phyloP scores from a whole-genome alignment of 1,139 yeast species.

The Scheffersomyces insectosa region DNA sequence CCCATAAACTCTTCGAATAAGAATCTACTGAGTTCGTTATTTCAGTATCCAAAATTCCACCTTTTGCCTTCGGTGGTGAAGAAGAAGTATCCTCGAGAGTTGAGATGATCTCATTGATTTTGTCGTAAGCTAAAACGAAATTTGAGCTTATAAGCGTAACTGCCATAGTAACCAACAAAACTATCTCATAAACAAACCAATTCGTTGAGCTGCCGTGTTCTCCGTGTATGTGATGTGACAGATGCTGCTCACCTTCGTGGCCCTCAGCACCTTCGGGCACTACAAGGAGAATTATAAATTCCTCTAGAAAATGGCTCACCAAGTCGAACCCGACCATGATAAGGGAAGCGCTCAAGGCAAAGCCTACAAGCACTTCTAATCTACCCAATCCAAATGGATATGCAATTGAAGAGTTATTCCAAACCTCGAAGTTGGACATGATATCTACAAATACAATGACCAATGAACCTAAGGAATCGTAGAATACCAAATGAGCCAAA shows the following conservation, averaged over 20 bases:
- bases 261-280: constrained; percentile 34
- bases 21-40: background rate
- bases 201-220: constrained; percentile 37
- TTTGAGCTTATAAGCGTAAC: constrained; percentile 40
- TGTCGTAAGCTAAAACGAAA: constrained; percentile 35
- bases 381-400: constrained; percentile 93
- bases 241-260: constrained; percentile 28
- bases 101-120: constrained; percentile 35
- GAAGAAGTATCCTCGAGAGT: constrained; percentile 11
- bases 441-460: constrained; percentile 72
- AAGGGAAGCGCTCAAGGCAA: constrained; percentile 81
- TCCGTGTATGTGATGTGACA: constrained; percentile 56
- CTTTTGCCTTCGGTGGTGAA: background rate
- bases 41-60: constrained; percentile 1
- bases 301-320: constrained; percentile 81
- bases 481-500: constrained; percentile 81
- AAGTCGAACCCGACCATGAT: constrained; percentile 91
- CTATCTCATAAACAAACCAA: constrained; percentile 32
- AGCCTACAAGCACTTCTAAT: constrained; percentile 82
- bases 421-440: constrained; percentile 86
- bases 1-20: constrained; percentile 1
- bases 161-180: constrained; percentile 27
- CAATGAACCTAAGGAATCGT: constrained; percentile 80
- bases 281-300: constrained; percentile 54
- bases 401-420: constrained; percentile 81